These are phyloP conservation scores for Suillus bovinus DNA, from an alignment of 768 basidiomycete species.

Conservation along the genomic window DNA sequence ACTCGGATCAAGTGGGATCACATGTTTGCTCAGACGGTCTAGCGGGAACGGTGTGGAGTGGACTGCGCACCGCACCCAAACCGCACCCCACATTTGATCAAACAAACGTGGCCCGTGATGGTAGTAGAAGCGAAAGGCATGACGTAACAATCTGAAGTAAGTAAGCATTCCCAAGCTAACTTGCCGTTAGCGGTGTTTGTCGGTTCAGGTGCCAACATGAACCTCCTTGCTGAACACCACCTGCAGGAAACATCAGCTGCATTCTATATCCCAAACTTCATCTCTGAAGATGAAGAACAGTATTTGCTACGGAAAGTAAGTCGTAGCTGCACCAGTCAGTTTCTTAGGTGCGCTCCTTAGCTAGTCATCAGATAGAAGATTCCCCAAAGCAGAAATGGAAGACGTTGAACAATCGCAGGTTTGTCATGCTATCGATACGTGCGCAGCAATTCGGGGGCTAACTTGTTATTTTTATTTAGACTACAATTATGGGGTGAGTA, in stretches of 20 bases:
- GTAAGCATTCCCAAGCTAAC: not conserved
- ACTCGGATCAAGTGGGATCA: too few relatives aligned
- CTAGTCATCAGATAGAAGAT: constrained; percentile 60
- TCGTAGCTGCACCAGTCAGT: constrained; percentile 11
- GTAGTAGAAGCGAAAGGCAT: not conserved
- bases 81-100: not conserved
- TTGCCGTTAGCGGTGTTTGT: not conserved
- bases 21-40: not conserved
- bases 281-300: constrained; percentile 73
- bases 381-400: constrained; percentile 86
- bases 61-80: not conserved
- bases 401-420: constrained; percentile 69
- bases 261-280: constrained; percentile 79
- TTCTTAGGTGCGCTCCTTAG: constrained; percentile 6
- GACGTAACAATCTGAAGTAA: not conserved
- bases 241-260: constrained; percentile 41
- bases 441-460: not conserved
- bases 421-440: constrained; percentile 6
- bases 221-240: constrained; percentile 21
- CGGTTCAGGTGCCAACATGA: not conserved
- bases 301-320: constrained; percentile 76
- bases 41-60: not conserved
- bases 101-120: not conserved
- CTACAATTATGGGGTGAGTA: constrained; percentile 71
- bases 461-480: constrained; percentile 37